These are phyloP conservation scores for Colletotrichum australisinense DNA, from an alignment of 2,329 filamentous ascomycete species.

Conservation along the genomic window DNA sequence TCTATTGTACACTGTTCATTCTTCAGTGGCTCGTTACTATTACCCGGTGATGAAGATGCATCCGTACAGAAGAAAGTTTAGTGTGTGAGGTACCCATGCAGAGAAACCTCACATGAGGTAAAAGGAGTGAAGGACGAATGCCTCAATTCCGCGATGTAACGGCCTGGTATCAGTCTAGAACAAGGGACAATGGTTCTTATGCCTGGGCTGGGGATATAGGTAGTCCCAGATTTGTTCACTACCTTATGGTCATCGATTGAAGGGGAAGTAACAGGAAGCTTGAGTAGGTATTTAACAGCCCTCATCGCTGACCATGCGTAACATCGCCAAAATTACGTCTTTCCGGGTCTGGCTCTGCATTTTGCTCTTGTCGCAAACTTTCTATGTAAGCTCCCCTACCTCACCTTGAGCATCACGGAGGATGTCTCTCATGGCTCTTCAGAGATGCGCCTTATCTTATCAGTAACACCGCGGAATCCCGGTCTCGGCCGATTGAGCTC, in stretches of 20 bases:
- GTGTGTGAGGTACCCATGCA: neutral
- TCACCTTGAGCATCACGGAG: no score
- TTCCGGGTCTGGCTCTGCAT: no score
- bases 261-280: no score
- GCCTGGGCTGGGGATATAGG: no score
- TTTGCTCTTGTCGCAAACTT: no score
- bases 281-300: no score
- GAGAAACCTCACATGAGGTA: neutral
- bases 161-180: neutral
- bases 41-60: neutral
- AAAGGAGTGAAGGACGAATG: no score
- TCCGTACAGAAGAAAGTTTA: neutral
- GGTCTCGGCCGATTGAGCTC: neutral
- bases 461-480: neutral
- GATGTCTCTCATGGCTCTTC: neutral
- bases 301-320: no score
- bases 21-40: neutral
- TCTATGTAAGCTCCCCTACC: neutral
- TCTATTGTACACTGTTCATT: neutral
- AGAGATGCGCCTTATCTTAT: conserved; percentile 8
- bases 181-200: no score
- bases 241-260: no score
- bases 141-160: neutral
- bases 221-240: no score
- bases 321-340: no score